Conservation (phyloP, 2,329 filamentous ascomycete species). For the Aureobasidium zeae region DNA sequence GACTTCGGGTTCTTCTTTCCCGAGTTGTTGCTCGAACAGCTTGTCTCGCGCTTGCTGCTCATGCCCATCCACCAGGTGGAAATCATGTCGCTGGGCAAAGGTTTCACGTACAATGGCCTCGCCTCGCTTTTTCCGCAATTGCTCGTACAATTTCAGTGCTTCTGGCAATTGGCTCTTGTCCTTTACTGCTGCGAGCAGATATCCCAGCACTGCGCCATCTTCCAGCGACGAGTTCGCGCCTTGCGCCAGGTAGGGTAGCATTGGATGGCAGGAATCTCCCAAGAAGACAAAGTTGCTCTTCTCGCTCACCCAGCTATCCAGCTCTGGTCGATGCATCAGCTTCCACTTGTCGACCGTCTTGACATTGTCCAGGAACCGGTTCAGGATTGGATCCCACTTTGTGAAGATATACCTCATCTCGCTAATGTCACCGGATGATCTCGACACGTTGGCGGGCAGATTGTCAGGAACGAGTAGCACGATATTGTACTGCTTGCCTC, state of each 20-base stretch:
- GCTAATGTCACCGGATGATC: slow-evolving; percentile 44
- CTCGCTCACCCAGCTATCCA: slow-evolving; percentile 48
- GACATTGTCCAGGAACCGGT: slow-evolving; percentile 41
- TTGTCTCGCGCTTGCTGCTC: slow-evolving; percentile 51
- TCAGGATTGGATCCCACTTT: slow-evolving; percentile 55
- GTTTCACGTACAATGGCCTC: slow-evolving; percentile 53
- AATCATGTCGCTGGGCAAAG: slow-evolving; percentile 41
- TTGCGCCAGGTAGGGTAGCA: slow-evolving; percentile 55
- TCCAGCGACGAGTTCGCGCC: slow-evolving; percentile 60
- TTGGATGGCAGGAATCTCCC: slow-evolving; percentile 55
- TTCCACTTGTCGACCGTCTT: slow-evolving; percentile 60
- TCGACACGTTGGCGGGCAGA: slow-evolving; percentile 45
- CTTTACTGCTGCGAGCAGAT: slow-evolving; percentile 42
- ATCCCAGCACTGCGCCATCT: slow-evolving; percentile 57
- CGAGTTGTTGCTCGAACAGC: slow-evolving; percentile 48
- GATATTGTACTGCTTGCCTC: slow-evolving; percentile 54
- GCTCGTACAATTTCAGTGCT: slow-evolving; percentile 38
- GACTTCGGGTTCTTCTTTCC: slow-evolving; percentile 38
- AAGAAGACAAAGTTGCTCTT: slow-evolving; percentile 42
- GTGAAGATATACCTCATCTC: slow-evolving; percentile 54
- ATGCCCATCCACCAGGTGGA: slow-evolving; percentile 41
- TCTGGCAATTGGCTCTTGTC: slow-evolving; percentile 32
- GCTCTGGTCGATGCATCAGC: slow-evolving; percentile 49
- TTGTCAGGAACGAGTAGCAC: slow-evolving; percentile 58
- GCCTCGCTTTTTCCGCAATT: slow-evolving; percentile 39